A percentile compares a stretch with the other conserved stretches of the same genome.
Evolutionary conservation across 2,329 filamentous ascomycete species (phyloP).

Genomic region (Sporothrix phasma): DNA sequence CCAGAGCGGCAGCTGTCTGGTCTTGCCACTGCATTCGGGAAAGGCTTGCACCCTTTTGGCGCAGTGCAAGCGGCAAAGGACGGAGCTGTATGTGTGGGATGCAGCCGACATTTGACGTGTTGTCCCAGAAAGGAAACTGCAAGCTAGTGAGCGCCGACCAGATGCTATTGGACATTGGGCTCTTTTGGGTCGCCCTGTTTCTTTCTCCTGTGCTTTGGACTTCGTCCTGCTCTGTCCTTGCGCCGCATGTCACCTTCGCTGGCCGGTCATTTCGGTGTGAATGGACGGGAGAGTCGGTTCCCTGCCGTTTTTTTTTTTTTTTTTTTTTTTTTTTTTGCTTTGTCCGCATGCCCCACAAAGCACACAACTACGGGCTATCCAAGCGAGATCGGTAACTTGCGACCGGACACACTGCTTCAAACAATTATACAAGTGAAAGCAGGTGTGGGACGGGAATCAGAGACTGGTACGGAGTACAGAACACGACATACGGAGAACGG

Average conservation of each 20-base stretch:
- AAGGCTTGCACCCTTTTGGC: neutral
- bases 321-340: too few relatives aligned
- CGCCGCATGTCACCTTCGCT: neutral
- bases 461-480: too few relatives aligned
- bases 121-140: neutral
- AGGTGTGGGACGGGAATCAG: neutral
- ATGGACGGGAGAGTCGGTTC: neutral
- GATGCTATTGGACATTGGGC: neutral
- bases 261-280: neutral
- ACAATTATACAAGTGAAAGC: neutral
- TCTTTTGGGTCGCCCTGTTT: neutral
- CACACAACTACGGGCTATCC: neutral
- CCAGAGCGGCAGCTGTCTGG: neutral
- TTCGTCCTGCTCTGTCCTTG: neutral
- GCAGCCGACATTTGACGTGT: neutral
- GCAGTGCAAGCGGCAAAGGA: neutral
- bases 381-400: neutral
- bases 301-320: neutral
- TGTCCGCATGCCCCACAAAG: conserved; percentile 1
- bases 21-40: neutral
- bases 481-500: too few relatives aligned
- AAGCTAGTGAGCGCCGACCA: neutral
- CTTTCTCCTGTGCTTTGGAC: neutral
- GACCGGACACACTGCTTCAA: neutral
- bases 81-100: neutral